A percentile compares a stretch with the other conserved stretches of the same genome.
These are phyloP conservation scores for Avena sativa DNA, from an alignment of 176 grass and related monocot species.

Conservation along the genomic window DNA sequence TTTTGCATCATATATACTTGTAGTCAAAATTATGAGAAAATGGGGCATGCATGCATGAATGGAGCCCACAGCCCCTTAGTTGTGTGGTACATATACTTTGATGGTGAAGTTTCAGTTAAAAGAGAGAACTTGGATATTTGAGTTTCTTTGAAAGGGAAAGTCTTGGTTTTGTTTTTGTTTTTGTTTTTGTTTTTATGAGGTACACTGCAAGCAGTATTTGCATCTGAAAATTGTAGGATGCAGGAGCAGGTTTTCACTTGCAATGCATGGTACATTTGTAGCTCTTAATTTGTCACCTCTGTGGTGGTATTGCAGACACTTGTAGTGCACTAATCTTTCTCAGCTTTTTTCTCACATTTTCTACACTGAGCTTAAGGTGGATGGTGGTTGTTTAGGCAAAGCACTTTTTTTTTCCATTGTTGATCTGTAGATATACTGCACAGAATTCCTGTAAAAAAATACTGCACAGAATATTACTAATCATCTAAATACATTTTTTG, in stretches of 20 bases:
- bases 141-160: background rate
- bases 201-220: background rate
- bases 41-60: background rate
- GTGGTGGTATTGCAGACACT: background rate
- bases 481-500: background rate
- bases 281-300: background rate
- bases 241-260: background rate
- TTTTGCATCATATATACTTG: background rate
- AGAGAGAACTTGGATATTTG: background rate
- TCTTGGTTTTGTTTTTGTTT: background rate
- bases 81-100: background rate
- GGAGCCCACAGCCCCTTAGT: background rate
- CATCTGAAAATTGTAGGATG: background rate
- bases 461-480: background rate
- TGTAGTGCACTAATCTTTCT: background rate
- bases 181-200: background rate
- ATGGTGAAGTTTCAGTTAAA: background rate
- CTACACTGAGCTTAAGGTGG: background rate
- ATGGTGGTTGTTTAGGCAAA: background rate
- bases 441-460: too few relatives aligned
- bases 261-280: slow-evolving; percentile 13
- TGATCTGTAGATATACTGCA: background rate
- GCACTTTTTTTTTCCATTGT: background rate
- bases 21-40: background rate
- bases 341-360: slow-evolving; percentile 26